Percentiles rank a stretch among this genome's conserved stretches.
Conservation (phyloP, 2,329 filamentous ascomycete species). For the Nemania abortiva region DNA sequence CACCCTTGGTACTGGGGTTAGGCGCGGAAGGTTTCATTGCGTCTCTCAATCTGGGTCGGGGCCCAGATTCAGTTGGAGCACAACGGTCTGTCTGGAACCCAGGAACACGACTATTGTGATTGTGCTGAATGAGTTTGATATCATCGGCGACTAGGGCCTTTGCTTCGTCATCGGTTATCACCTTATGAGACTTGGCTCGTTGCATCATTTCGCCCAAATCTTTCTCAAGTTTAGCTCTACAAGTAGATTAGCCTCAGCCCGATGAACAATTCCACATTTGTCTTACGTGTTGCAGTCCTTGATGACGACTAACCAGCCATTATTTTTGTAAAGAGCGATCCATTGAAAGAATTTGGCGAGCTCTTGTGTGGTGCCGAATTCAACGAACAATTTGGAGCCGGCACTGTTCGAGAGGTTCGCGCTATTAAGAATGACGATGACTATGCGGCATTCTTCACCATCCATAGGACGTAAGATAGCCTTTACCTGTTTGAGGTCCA, state of each 20-base stretch:
- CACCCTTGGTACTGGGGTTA: slow-evolving; percentile 10
- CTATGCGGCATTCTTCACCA: slow-evolving; percentile 29
- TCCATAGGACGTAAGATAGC: slow-evolving; percentile 1
- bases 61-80: slow-evolving; percentile 1
- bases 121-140: slow-evolving; percentile 46
- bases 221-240: slow-evolving; percentile 39
- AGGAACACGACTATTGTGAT: slow-evolving; percentile 29
- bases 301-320: background rate
- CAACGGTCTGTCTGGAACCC: background rate
- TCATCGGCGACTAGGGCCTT: slow-evolving; percentile 36
- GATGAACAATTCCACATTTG: background rate
- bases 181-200: slow-evolving; percentile 24
- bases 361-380: slow-evolving; percentile 41
- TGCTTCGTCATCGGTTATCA: slow-evolving; percentile 28
- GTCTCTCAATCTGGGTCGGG: slow-evolving; percentile 42
- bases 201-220: slow-evolving; percentile 33
- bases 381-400: slow-evolving; percentile 42
- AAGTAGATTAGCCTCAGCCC: slow-evolving; percentile 21
- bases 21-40: slow-evolving; percentile 36
- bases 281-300: slow-evolving; percentile 32
- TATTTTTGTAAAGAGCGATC: slow-evolving; percentile 32
- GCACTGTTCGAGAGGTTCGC: slow-evolving; percentile 19
- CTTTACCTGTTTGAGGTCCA: slow-evolving; percentile 42
- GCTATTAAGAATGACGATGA: slow-evolving; percentile 23
- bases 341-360: slow-evolving; percentile 43